Conservation (phyloP, 1,284 basidiomycete species). For the Takashimella koratensis region DNA sequence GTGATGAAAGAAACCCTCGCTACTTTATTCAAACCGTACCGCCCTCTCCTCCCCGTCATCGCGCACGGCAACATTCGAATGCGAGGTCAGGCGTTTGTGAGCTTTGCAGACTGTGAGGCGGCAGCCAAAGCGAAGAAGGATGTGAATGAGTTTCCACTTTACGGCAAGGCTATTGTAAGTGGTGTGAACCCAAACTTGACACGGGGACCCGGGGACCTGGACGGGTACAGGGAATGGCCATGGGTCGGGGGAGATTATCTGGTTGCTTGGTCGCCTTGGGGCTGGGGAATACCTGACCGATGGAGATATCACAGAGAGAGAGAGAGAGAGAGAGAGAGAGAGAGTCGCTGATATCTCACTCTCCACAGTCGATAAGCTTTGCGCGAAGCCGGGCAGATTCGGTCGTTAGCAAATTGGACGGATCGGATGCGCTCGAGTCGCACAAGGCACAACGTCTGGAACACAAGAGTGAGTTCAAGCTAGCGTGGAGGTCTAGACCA, state of each 20-base stretch:
- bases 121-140: slow-evolving; percentile 87
- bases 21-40: slow-evolving; percentile 89
- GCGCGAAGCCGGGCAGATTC: slow-evolving; percentile 84
- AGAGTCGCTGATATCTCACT: too few species aligned
- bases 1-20: slow-evolving; percentile 85
- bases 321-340: too few species aligned
- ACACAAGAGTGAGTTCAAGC: slow-evolving; percentile 67
- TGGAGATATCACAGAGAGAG: too few species aligned
- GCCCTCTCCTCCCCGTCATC: slow-evolving; percentile 84
- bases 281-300: too few species aligned
- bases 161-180: slow-evolving; percentile 90
- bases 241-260: too few species aligned
- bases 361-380: slow-evolving; percentile 94
- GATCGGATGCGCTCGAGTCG: slow-evolving; percentile 59
- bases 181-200: too few species aligned
- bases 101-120: slow-evolving; percentile 73
- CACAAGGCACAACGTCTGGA: slow-evolving; percentile 71
- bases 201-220: too few species aligned
- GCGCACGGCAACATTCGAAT: slow-evolving; percentile 91
- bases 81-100: slow-evolving; percentile 97
- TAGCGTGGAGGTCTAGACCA: too few species aligned
- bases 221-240: too few species aligned
- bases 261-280: too few species aligned
- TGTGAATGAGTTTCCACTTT: slow-evolving; percentile 88
- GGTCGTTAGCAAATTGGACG: slow-evolving; percentile 71